A percentile compares a stretch with the other conserved stretches of the same genome.
Conservation (phyloP, 192 early-diverging fungal genomes). For the Phlyctochytrium planicorne region DNA sequence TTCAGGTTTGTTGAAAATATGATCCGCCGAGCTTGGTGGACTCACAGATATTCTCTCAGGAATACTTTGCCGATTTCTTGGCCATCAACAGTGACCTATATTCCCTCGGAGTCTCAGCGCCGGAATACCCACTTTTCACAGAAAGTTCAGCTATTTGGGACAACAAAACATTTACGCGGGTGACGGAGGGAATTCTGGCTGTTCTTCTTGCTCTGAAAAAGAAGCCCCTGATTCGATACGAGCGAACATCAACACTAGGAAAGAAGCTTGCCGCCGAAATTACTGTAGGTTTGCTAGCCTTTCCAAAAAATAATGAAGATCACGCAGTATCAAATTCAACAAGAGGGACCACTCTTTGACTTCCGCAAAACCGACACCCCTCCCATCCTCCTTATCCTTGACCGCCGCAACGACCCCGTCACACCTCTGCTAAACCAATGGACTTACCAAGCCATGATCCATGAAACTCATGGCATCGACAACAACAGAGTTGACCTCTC, state of each 20-base stretch:
- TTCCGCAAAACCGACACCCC: constrained; percentile 77
- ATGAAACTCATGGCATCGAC: constrained; percentile 89
- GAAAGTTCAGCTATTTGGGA: constrained; percentile 78
- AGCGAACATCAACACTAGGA: constrained; percentile 77
- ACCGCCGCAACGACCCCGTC: constrained; percentile 93
- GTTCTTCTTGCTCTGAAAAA: constrained; percentile 84
- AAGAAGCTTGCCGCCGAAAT: constrained; percentile 80
- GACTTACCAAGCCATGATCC: constrained; percentile 99
- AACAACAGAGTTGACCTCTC: constrained; percentile 93
- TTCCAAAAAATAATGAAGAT: too few species aligned
- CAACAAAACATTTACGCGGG: constrained; percentile 67
- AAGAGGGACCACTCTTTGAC: constrained; percentile 72
- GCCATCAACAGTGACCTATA: constrained; percentile 82
- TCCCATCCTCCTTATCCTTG: constrained; percentile 85
- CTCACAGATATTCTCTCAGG: too few species aligned
- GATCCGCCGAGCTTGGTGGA: too few species aligned
- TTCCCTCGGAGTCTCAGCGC: constrained; percentile 67
- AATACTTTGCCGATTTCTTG: constrained; percentile 91
- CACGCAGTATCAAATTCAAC: constrained; percentile 72
- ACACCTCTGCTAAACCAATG: constrained; percentile 93
- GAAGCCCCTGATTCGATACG: constrained; percentile 90
- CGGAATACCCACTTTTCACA: constrained; percentile 67
- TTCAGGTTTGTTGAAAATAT: constrained; percentile 66
- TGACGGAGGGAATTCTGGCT: constrained; percentile 75
- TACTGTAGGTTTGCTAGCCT: constrained; percentile 46